phyloP scores from a whole-genome alignment of 805 yeast genomes.

The Pichia kluyveri region DNA sequence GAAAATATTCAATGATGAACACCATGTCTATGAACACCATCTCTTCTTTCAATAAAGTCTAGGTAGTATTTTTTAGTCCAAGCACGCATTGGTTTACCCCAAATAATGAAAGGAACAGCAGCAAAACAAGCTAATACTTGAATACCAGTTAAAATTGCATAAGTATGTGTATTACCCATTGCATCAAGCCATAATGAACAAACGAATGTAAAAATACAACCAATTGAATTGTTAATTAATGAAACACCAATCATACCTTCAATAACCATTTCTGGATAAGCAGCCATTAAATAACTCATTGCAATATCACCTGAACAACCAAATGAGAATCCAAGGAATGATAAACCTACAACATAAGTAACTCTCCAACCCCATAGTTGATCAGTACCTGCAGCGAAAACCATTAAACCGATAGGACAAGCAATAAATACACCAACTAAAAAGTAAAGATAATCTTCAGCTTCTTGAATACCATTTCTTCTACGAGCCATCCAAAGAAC shows the following conservation, averaged over 20 bases:
- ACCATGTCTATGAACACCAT: conserved; percentile 21
- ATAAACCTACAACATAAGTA: conserved; percentile 48
- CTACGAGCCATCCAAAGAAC: conserved; percentile 53
- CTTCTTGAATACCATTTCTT: conserved; percentile 54
- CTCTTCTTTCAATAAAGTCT: conserved; percentile 44
- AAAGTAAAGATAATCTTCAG: conserved; percentile 56
- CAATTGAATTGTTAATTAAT: conserved; percentile 54
- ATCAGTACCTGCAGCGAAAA: conserved; percentile 61
- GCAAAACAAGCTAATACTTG: conserved; percentile 43
- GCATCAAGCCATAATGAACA: conserved; percentile 54
- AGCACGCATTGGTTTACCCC: conserved; percentile 47
- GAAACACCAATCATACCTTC: conserved; percentile 67
- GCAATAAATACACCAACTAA: conserved; percentile 45
- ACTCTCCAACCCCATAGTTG: conserved; percentile 43
- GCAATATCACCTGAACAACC: conserved; percentile 68
- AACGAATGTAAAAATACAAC: conserved; percentile 57
- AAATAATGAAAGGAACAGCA: conserved; percentile 38
- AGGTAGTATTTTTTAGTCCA: conserved; percentile 52
- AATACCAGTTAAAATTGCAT: conserved; percentile 50
- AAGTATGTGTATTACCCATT: conserved; percentile 49
- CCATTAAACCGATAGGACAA: conserved; percentile 52
- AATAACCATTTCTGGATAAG: conserved; percentile 59
- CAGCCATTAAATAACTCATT: conserved; percentile 57
- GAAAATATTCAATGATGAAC: neutral
- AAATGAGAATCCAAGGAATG: conserved; percentile 59